These are phyloP conservation scores for Nothophytophthora sp. DNA, from an alignment of 352 stramenopile genomes.

Conservation along the genomic window DNA sequence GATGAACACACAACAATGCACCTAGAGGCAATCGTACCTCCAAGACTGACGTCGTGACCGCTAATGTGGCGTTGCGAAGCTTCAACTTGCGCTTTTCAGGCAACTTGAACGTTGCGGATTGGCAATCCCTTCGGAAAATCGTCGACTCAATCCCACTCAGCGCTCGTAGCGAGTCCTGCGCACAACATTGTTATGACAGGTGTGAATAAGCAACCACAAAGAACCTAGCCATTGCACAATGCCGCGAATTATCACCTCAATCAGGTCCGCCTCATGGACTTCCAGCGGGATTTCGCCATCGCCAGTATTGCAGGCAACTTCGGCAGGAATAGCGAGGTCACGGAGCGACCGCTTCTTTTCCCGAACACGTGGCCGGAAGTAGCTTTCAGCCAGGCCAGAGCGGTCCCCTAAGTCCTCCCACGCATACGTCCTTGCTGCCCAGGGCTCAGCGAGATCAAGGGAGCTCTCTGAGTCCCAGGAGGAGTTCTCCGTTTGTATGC, in stretches of 20 bases:
- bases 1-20: not conserved
- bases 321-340: constrained; percentile 24
- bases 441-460: constrained; percentile 24
- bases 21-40: constrained; percentile 25
- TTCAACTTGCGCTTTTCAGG: constrained; percentile 44
- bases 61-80: constrained; percentile 38
- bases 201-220: not conserved
- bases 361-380: constrained; percentile 14
- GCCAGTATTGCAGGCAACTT: constrained; percentile 10
- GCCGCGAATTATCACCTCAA: constrained; percentile 45
- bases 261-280: constrained; percentile 54
- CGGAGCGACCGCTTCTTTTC: constrained; percentile 16
- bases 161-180: constrained; percentile 57
- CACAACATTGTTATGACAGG: not conserved
- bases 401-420: constrained; percentile 51
- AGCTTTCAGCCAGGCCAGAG: constrained; percentile 12
- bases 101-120: constrained; percentile 44
- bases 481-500: constrained; percentile 34
- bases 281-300: constrained; percentile 22
- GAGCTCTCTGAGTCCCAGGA: constrained; percentile 30
- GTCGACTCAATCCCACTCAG: constrained; percentile 69
- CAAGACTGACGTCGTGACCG: constrained; percentile 42
- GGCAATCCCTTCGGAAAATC: constrained; percentile 45
- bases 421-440: constrained; percentile 28
- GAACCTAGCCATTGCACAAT: not conserved